A percentile compares a stretch with the other conserved stretches of the same genome.
Evolutionary conservation across 202 grass and related monocot species (phyloP).

Genomic region (Eragrostis tef): DNA sequence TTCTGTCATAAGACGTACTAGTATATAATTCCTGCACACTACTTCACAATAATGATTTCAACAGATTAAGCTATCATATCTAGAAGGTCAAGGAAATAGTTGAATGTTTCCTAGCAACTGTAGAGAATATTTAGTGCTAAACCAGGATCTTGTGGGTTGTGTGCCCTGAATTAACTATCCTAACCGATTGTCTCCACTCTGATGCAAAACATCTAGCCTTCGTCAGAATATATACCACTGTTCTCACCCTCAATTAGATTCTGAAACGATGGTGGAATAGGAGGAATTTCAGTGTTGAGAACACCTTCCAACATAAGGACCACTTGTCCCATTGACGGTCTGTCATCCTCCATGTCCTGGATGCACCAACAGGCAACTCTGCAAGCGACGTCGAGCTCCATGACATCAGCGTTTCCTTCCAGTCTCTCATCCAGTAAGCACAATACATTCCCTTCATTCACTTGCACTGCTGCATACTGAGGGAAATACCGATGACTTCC

Average conservation of each 20-base stretch:
- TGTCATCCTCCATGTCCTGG: slow-evolving; percentile 55
- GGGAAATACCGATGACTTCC: slow-evolving; percentile 57
- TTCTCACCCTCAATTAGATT: slow-evolving; percentile 50
- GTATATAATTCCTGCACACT: neutral
- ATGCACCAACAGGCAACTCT: slow-evolving; percentile 81
- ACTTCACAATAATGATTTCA: no score
- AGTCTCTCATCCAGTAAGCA: slow-evolving; percentile 57
- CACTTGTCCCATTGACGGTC: slow-evolving; percentile 64
- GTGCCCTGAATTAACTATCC: neutral
- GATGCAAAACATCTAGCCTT: slow-evolving; percentile 7
- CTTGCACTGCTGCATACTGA: slow-evolving; percentile 50
- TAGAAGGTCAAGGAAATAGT: neutral
- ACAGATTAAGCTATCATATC: neutral
- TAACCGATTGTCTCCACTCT: neutral
- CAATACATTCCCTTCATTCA: slow-evolving; percentile 56
- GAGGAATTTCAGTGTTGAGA: slow-evolving; percentile 46
- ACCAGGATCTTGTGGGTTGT: neutral
- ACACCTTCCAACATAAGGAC: slow-evolving; percentile 62
- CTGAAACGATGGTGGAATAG: slow-evolving; percentile 51
- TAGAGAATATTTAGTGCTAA: neutral
- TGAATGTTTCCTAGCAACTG: neutral
- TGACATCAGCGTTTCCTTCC: slow-evolving; percentile 49
- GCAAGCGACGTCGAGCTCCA: slow-evolving; percentile 44
- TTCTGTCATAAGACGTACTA: neutral
- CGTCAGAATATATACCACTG: slow-evolving; percentile 43